A percentile compares a stretch with the other conserved stretches of the same genome.
Evolutionary conservation across 2,329 filamentous ascomycete species (phyloP).

Genomic region (Beauveria caledonica): DNA sequence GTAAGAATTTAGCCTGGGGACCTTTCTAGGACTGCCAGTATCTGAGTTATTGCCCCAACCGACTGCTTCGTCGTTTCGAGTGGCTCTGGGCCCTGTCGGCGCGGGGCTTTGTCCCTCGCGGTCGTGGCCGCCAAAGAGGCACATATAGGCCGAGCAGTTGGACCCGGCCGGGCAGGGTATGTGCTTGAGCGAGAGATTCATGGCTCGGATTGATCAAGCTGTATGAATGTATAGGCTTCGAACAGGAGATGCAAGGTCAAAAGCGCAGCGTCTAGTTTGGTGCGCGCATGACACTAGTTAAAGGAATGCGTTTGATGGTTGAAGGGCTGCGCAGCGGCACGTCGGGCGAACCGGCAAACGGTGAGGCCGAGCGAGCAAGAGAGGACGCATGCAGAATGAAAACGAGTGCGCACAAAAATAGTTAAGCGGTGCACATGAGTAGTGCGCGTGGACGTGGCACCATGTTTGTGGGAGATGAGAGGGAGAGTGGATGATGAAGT

Average conservation of each 20-base stretch:
- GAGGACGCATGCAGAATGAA: background rate
- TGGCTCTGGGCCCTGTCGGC: background rate
- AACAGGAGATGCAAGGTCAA: background rate
- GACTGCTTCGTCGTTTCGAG: background rate
- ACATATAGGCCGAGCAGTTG: slow-evolving; percentile 40
- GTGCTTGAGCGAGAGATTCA: slow-evolving; percentile 37
- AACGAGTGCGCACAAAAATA: background rate
- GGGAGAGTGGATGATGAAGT: background rate
- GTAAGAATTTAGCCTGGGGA: background rate
- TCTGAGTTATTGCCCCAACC: background rate
- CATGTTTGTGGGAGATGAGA: background rate
- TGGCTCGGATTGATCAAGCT: slow-evolving; percentile 9
- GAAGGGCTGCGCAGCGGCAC: background rate
- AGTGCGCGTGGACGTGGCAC: slow-evolving; percentile 1
- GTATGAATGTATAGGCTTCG: background rate
- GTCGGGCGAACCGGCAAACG: background rate
- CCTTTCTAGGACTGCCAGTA: background rate
- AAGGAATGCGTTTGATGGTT: background rate
- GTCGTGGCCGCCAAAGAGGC: slow-evolving; percentile 35
- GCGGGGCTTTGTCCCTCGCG: slow-evolving; percentile 24
- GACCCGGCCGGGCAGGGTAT: slow-evolving; percentile 43
- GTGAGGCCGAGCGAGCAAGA: background rate
- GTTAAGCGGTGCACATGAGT: background rate
- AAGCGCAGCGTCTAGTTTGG: background rate
- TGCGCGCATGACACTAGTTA: background rate